Conservation (phyloP, 2,329 filamentous ascomycete species). For the Apiospora aurea region DNA sequence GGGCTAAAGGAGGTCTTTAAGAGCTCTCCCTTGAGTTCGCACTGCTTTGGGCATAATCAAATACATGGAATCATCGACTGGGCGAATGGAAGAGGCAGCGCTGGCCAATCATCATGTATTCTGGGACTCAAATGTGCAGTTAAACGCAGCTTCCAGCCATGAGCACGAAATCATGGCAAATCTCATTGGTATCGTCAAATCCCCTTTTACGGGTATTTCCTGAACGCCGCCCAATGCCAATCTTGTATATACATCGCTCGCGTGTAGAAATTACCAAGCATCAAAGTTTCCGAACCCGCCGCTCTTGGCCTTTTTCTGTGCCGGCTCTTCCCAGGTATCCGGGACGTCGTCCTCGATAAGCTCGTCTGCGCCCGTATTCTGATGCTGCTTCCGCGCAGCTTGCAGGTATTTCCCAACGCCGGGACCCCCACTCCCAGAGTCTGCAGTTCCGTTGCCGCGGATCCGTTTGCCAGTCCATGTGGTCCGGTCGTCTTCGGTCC, state of each 20-base stretch:
- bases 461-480: conserved; percentile 98
- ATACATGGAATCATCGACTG: background rate
- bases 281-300: conserved; percentile 96
- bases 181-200: background rate
- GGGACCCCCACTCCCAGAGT: conserved; percentile 49
- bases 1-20: background rate
- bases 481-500: conserved; percentile 84
- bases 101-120: background rate
- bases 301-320: conserved; percentile 80
- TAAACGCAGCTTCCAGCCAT: background rate
- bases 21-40: background rate
- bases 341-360: conserved; percentile 67
- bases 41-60: background rate
- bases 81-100: background rate
- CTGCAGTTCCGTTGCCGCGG: conserved; percentile 68
- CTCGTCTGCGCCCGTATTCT: conserved; percentile 57
- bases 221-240: conserved; percentile 22
- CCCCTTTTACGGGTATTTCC: conserved; percentile 13
- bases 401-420: conserved; percentile 85
- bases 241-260: conserved; percentile 9
- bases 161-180: background rate
- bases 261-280: conserved; percentile 68
- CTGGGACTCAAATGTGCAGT: too few relatives aligned
- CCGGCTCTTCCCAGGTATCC: conserved; percentile 73
- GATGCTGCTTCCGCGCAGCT: conserved; percentile 52